Evolutionary conservation across 2,329 filamentous ascomycete species (phyloP).

Genomic region (Pseudogymnoascus sp.): DNA sequence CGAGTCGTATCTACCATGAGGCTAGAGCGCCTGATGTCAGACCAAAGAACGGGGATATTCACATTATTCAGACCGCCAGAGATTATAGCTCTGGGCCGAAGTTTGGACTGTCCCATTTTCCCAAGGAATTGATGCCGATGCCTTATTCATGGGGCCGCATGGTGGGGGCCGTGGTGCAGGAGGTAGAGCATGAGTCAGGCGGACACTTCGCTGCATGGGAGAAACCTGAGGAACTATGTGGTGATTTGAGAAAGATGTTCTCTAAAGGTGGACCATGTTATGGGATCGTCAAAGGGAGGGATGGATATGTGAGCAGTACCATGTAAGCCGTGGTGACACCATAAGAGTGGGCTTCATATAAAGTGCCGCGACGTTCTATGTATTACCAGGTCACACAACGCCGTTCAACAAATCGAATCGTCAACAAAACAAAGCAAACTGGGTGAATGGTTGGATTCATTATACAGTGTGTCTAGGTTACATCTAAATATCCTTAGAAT

Average conservation of each 20-base stretch:
- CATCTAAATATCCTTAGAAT: not conserved
- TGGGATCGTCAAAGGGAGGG: constrained; percentile 17
- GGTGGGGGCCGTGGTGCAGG: constrained; percentile 51
- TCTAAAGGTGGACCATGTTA: constrained; percentile 37
- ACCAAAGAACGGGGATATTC: constrained; percentile 12
- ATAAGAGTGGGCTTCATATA: not conserved
- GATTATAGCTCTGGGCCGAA: constrained; percentile 31
- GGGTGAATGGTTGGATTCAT: not conserved
- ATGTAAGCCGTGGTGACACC: not conserved
- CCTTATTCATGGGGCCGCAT: constrained; percentile 50
- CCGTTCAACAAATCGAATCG: not conserved
- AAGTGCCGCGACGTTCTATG: not conserved
- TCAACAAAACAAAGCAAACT: not conserved
- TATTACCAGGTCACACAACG: not conserved
- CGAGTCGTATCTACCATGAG: constrained; percentile 66
- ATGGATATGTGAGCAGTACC: constrained; percentile 10
- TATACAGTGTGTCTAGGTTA: not conserved
- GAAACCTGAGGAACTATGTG: constrained; percentile 42
- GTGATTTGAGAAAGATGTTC: constrained; percentile 50
- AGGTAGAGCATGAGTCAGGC: constrained; percentile 30
- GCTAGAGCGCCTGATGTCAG: not conserved
- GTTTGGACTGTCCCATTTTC: constrained; percentile 49
- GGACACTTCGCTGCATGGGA: constrained; percentile 54
- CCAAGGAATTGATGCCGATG: constrained; percentile 47
- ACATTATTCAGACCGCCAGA: constrained; percentile 24